These are phyloP conservation scores for Trapa bicornis DNA, from an alignment of 345 rosid species.

Conservation along the genomic window DNA sequence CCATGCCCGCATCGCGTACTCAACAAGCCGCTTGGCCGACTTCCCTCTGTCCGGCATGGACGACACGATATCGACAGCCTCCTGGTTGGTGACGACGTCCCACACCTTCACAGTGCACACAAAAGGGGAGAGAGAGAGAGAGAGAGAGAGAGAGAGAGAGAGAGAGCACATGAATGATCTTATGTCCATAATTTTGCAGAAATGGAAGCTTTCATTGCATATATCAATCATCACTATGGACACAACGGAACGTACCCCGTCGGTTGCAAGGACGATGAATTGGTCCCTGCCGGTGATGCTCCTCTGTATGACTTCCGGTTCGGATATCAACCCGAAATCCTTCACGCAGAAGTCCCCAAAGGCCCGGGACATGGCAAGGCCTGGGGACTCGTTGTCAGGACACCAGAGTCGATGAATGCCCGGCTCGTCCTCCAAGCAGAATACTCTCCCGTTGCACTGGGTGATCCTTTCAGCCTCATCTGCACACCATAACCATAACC, in stretches of 20 bases:
- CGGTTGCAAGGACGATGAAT: constrained; percentile 75
- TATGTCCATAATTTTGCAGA: too few relatives aligned
- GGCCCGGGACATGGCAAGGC: constrained; percentile 95
- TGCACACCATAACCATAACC: constrained; percentile 17
- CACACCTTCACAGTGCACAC: constrained; percentile 37
- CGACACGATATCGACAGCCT: constrained; percentile 60
- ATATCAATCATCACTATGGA: too few relatives aligned
- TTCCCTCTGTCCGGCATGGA: constrained; percentile 38
- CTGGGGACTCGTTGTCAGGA: constrained; percentile 62
- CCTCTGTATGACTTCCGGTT: constrained; percentile 81
- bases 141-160: neutral
- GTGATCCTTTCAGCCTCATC: constrained; percentile 78
- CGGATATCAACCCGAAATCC: constrained; percentile 70
- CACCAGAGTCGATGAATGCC: constrained; percentile 90
- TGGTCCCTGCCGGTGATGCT: constrained; percentile 54
- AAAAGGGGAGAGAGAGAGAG: neutral
- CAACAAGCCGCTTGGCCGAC: constrained; percentile 61
- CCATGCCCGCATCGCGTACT: constrained; percentile 59
- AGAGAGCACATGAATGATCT: too few relatives aligned
- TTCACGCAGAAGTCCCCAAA: constrained; percentile 88
- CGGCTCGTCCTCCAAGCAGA: constrained; percentile 70
- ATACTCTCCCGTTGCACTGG: constrained; percentile 60
- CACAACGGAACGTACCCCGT: constrained; percentile 43
- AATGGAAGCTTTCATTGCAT: too few relatives aligned
- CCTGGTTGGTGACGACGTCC: constrained; percentile 87